Evolutionary conservation across 495 filamentous ascomycete species (phyloP).

Genomic region (Diplogelasinospora grovesii): DNA sequence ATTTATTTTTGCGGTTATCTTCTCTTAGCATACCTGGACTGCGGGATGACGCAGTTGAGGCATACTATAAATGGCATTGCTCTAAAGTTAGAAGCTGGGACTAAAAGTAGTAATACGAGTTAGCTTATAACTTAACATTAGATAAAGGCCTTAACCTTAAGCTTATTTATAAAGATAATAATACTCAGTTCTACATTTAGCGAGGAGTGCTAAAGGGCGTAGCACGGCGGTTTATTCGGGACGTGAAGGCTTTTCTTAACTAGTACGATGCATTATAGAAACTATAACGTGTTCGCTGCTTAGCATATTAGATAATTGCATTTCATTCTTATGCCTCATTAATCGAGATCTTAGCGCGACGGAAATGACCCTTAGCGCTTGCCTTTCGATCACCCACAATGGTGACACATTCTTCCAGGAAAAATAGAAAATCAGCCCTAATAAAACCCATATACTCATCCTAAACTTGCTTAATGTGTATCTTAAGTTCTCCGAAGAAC

Average conservation of each 20-base stretch:
- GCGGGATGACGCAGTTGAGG: constrained; percentile 1
- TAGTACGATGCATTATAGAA: constrained; percentile 3
- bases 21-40: constrained; percentile 2
- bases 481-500: background rate
- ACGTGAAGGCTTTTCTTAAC: constrained; percentile 4
- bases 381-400: constrained; percentile 3
- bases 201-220: constrained; percentile 5
- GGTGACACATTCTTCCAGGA: constrained; percentile 1
- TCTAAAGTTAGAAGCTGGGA: constrained; percentile 6
- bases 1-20: background rate
- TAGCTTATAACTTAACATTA: constrained; percentile 2
- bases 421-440: constrained; percentile 3
- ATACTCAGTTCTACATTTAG: constrained; percentile 6
- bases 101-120: constrained; percentile 4
- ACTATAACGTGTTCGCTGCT: no score
- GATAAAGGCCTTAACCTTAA: constrained; percentile 5
- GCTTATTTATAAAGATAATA: constrained; percentile 3
- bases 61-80: constrained; percentile 5
- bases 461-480: constrained; percentile 2
- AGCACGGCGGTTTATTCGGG: constrained; percentile 5
- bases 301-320: background rate
- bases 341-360: background rate
- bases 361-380: constrained; percentile 2
- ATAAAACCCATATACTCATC: constrained; percentile 4
- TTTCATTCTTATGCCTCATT: constrained; percentile 1